Base-by-base conservation (phyloP, 441 rosid species). In the Bocquillonia castaneifolia region DNA sequence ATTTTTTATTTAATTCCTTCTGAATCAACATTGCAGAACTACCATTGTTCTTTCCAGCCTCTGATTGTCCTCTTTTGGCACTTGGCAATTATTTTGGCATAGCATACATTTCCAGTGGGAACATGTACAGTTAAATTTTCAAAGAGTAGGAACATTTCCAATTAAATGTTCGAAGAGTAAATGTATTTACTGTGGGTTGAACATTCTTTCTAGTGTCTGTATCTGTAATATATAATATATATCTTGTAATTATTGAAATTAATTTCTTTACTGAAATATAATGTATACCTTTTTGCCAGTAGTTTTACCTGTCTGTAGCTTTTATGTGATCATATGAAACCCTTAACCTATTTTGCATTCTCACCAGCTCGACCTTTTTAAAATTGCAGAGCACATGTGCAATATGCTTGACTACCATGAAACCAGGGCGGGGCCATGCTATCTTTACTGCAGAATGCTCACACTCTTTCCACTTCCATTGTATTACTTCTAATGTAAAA, bases 381-480 rank as follows among this genome's bases (percentile, higher is more conserved):
- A 59, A 53, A 7, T 73, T 68, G 65, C 86, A 85, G 87, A 87
- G 84, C 72, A 85, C 88, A 37, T 91, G 97, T 72, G 83, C 93
- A 1, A 88, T 89, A 78, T 91, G 97, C 78, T 78, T 91, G 81
- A 85, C 80, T 57, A 81, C 83, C 78, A 85, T 91, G 82, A 91
- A 86, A 74, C 83, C 85, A 74, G 91, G 92, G 65, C 85, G 74
- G 3, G 96, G 96, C 15, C 96, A 91, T 12, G 97, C 96, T 22
- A 80, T 91, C 68, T 91, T 91, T 77, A 89, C 91, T 3, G 93
- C 97, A 13, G 97, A 91, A 69, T 91, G 96, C 72, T 85, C 96
- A 0, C 97, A 91, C 67, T 83, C 96, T 25, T 91, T 91, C 77
- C 97, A 91, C 65, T 91, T 91, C 80, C 86, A 88, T 54, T 91